Conservation (phyloP, 1,139 yeast genomes). For the Pneumocystis sp. region DNA sequence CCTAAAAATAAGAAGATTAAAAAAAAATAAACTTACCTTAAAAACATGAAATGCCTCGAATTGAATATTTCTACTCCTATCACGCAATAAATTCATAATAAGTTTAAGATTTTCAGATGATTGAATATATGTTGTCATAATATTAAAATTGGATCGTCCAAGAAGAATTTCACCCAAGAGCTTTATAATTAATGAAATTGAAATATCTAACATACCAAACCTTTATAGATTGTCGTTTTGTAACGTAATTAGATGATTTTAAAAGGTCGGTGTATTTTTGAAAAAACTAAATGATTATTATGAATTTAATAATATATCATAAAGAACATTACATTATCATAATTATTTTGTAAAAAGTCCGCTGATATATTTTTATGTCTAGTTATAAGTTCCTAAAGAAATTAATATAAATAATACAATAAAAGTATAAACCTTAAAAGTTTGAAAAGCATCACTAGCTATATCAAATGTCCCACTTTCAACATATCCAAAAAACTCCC, state of each 20-base stretch:
- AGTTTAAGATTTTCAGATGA: conserved; percentile 70
- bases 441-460: conserved; percentile 78
- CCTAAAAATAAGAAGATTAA: conserved; percentile 7
- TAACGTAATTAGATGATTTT: conserved; percentile 68
- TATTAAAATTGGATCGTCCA: conserved; percentile 51
- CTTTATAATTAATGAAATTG: conserved; percentile 3
- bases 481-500: conserved; percentile 74
- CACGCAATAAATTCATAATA: conserved; percentile 73
- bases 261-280: conserved; percentile 51
- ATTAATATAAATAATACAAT: conserved; percentile 7
- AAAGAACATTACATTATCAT: conserved; percentile 5
- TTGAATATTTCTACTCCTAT: conserved; percentile 77
- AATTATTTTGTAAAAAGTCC: neutral
- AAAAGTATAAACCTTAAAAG: conserved; percentile 21
- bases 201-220: neutral
- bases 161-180: conserved; percentile 63
- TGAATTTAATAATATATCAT: conserved; percentile 5
- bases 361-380: conserved; percentile 53
- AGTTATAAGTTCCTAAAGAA: conserved; percentile 49
- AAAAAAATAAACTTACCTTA: conserved; percentile 34
- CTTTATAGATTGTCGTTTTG: conserved; percentile 78
- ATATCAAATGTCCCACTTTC: conserved; percentile 68
- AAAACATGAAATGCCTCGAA: conserved; percentile 85
- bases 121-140: conserved; percentile 65
- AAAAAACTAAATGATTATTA: conserved; percentile 34